Evolutionary conservation across 2,329 filamentous ascomycete genomes (phyloP).

Genomic region (Xylariales sp.): DNA sequence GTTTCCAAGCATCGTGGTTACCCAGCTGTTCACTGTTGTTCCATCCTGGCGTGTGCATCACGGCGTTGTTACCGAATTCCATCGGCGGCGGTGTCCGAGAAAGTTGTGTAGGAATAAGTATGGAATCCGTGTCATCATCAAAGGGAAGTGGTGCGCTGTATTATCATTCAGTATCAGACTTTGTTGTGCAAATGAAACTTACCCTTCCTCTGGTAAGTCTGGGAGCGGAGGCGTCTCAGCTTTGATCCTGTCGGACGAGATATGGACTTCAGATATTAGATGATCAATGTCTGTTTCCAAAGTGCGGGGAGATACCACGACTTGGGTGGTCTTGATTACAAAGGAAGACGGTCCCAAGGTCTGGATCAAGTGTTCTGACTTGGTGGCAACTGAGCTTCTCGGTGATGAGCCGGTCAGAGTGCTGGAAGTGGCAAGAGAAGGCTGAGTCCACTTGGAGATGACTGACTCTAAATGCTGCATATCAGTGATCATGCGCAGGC

Average conservation of each 20-base stretch:
- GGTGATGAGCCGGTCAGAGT: conserved; percentile 29
- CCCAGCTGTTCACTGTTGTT: conserved; percentile 23
- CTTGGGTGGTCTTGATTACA: conserved; percentile 35
- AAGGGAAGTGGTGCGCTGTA: conserved; percentile 13
- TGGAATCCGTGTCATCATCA: conserved; percentile 19
- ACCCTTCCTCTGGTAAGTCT: conserved; percentile 22
- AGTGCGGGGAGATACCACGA: conserved; percentile 29
- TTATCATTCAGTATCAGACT: too few relatives aligned
- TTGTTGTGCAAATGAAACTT: too few relatives aligned
- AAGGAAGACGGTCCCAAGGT: conserved; percentile 37
- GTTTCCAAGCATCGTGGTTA: conserved; percentile 40
- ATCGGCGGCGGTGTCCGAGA: conserved; percentile 20
- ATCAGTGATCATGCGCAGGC: too few relatives aligned
- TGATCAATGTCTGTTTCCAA: conserved; percentile 29
- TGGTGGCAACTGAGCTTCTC: conserved; percentile 23
- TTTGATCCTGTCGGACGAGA: conserved; percentile 27
- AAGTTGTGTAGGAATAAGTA: conserved; percentile 15
- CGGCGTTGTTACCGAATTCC: conserved; percentile 7
- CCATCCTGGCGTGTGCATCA: conserved; percentile 20
- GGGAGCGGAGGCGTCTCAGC: conserved; percentile 23
- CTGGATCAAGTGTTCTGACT: conserved; percentile 31
- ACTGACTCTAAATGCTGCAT: conserved; percentile 44
- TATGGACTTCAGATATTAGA: conserved; percentile 31
- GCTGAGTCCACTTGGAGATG: conserved; percentile 39
- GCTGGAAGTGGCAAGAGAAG: conserved; percentile 25